Evolutionary conservation across 306 rosid genomes (phyloP).

Genomic region (Prunus armeniaca): DNA sequence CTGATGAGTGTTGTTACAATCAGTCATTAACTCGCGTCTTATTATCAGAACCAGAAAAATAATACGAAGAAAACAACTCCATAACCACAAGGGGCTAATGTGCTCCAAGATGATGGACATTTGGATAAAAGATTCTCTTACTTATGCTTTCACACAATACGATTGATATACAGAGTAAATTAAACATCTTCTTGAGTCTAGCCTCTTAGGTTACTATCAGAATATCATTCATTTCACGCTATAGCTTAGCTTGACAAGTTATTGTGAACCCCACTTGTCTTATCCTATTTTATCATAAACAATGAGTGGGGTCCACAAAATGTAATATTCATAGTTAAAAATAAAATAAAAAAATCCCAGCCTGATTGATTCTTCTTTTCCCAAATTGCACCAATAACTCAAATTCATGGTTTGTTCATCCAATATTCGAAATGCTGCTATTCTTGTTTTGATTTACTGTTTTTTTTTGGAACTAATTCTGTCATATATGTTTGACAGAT

Average conservation of each 20-base stretch:
- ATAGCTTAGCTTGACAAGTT: not conserved
- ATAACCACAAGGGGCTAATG: not conserved
- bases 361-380: not conserved
- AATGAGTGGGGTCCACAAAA: not conserved
- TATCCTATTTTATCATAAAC: not conserved
- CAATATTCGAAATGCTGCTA: not conserved
- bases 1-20: no score
- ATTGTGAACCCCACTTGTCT: not conserved
- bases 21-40: no score
- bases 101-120: not conserved
- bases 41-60: no score
- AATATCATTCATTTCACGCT: slow-evolving; percentile 19
- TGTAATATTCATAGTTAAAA: not conserved
- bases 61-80: not conserved
- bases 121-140: slow-evolving; percentile 3
- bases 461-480: not conserved
- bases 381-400: not conserved
- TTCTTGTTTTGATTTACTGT: not conserved
- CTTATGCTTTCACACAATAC: slow-evolving; percentile 10
- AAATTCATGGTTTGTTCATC: not conserved
- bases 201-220: not conserved
- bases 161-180: not conserved
- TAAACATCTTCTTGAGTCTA: not conserved
- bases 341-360: not conserved
- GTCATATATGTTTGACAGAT: not conserved